Evolutionary conservation across 2,329 filamentous ascomycete species (phyloP).

Genomic region (Passalora sequoiae): DNA sequence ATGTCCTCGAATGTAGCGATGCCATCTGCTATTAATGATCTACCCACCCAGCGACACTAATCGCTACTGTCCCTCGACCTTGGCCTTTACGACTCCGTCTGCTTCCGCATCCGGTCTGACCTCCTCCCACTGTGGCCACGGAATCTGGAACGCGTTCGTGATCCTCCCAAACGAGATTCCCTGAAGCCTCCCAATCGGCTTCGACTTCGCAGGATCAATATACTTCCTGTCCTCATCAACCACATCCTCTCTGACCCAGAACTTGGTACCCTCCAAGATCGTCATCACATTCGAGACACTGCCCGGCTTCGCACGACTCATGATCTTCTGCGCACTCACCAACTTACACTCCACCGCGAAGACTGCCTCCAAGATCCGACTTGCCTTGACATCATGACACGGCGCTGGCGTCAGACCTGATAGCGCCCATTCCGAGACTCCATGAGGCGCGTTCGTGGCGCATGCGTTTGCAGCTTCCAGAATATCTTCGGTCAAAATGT

Average conservation of each 20-base stretch:
- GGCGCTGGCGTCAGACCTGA: slow-evolving; percentile 65
- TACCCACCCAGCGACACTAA: too few relatives aligned
- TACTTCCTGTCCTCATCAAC: slow-evolving; percentile 67
- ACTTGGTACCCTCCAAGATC: slow-evolving; percentile 73
- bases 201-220: slow-evolving; percentile 63
- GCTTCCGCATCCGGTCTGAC: slow-evolving; percentile 46
- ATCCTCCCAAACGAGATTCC: slow-evolving; percentile 74
- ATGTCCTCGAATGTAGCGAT: slow-evolving; percentile 2
- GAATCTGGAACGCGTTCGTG: slow-evolving; percentile 65
- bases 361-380: slow-evolving; percentile 71
- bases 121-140: slow-evolving; percentile 46
- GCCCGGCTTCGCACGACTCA: slow-evolving; percentile 61
- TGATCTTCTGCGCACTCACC: slow-evolving; percentile 56
- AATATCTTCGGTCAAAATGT: slow-evolving; percentile 20
- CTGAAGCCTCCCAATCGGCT: slow-evolving; percentile 69
- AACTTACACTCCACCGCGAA: slow-evolving; percentile 61
- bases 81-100: slow-evolving; percentile 47
- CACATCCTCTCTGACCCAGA: slow-evolving; percentile 83
- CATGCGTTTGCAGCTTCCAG: slow-evolving; percentile 52
- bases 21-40: too few relatives aligned
- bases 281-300: slow-evolving; percentile 52
- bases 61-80: slow-evolving; percentile 30
- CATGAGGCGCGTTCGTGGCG: slow-evolving; percentile 67
- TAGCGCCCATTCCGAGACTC: slow-evolving; percentile 68
- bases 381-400: slow-evolving; percentile 58